These are phyloP conservation scores for Podospora pseudoanserina DNA, from an alignment of 495 filamentous ascomycete genomes.

Conservation along the genomic window DNA sequence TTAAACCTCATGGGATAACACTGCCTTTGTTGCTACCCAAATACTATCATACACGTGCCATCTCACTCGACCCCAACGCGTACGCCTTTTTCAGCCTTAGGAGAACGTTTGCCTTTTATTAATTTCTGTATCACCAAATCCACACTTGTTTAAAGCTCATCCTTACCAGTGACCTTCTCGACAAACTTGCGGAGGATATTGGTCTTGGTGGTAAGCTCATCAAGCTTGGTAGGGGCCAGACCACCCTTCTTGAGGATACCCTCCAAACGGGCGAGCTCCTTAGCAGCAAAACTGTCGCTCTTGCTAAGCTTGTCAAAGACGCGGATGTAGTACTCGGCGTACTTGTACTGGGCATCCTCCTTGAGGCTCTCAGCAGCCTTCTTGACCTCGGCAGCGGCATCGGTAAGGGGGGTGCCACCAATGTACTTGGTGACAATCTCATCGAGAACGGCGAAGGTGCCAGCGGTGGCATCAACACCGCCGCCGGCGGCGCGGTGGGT, in stretches of 20 bases:
- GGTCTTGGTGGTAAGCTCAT: constrained; percentile 80
- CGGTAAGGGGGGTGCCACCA: constrained; percentile 53
- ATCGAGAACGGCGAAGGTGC: constrained; percentile 77
- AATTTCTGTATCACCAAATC: not conserved
- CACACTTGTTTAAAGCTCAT: constrained; percentile 58
- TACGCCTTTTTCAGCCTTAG: not conserved
- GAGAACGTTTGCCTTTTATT: not conserved
- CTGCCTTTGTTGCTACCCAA: not conserved
- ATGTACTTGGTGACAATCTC: constrained; percentile 64
- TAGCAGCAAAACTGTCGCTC: constrained; percentile 73
- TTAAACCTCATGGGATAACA: not conserved
- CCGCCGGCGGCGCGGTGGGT: constrained; percentile 84
- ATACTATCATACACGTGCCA: not conserved
- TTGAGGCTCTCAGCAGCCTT: constrained; percentile 64
- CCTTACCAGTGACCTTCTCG: constrained; percentile 48
- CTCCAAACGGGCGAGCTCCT: constrained; percentile 79
- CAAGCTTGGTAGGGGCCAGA: constrained; percentile 78
- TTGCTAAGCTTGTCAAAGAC: constrained; percentile 78
- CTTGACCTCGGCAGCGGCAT: constrained; percentile 61
- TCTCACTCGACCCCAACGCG: not conserved
- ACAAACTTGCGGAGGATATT: constrained; percentile 85
- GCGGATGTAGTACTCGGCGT: constrained; percentile 89
- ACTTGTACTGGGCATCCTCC: constrained; percentile 60
- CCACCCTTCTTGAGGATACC: constrained; percentile 81
- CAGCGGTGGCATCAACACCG: constrained; percentile 71